phyloP scores from a whole-genome alignment of 140 eudicot genomes.

The Erigeron philadelphicus region DNA sequence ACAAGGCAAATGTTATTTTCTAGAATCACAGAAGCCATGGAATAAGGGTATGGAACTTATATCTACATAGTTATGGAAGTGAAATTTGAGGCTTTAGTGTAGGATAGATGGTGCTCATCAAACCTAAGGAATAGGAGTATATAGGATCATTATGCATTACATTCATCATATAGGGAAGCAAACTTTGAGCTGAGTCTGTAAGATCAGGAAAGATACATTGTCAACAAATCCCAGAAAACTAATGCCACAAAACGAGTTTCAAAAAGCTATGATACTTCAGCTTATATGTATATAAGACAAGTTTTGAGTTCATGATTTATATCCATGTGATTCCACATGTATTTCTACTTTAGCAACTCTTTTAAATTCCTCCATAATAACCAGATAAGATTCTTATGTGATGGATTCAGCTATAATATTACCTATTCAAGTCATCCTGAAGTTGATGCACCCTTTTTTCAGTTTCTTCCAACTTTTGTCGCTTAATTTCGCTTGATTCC shows the following conservation, averaged over 20 bases:
- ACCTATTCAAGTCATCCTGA: slow-evolving; percentile 86
- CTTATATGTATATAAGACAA: not conserved
- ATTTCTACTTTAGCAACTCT: not conserved
- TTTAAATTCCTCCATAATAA: not conserved
- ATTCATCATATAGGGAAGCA: not conserved
- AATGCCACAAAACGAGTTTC: not conserved
- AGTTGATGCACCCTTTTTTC: slow-evolving; percentile 71
- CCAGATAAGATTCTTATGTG: not conserved
- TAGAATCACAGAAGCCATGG: not conserved
- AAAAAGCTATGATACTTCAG: not conserved
- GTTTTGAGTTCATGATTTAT: not conserved
- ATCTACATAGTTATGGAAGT: not conserved
- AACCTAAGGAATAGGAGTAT: not conserved
- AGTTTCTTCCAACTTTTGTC: slow-evolving; percentile 74
- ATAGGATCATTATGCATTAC: not conserved
- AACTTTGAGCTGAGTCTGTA: not conserved
- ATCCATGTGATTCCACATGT: not conserved
- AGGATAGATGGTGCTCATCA: slow-evolving; percentile 2
- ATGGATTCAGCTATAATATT: slow-evolving; percentile 25
- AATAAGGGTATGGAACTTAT: not conserved
- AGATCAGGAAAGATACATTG: not conserved
- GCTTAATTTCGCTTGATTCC: slow-evolving; percentile 63
- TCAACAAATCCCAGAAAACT: not conserved
- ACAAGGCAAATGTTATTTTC: not conserved
- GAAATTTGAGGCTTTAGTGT: not conserved